These are phyloP conservation scores for Scleromitrula shiraiana DNA, from an alignment of 2,329 filamentous ascomycete species.

Conservation along the genomic window DNA sequence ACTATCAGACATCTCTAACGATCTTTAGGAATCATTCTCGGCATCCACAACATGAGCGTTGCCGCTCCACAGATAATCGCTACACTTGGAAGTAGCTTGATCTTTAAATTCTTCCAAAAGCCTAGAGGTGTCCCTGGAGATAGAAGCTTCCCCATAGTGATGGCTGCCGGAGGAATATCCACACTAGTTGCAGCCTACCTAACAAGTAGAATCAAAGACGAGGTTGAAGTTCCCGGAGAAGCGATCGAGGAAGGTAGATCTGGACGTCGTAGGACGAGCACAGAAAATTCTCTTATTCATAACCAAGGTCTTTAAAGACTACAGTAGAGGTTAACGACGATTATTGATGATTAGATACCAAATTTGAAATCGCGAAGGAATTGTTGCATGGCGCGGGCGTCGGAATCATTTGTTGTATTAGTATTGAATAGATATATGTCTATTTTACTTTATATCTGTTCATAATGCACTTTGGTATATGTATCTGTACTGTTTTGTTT, in stretches of 20 bases:
- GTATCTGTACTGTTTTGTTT: too few species aligned
- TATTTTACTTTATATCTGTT: too few species aligned
- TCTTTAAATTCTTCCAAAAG: slow-evolving; percentile 83
- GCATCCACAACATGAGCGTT: slow-evolving; percentile 93
- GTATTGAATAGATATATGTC: too few species aligned
- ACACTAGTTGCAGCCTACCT: slow-evolving; percentile 71
- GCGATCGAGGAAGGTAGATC: slow-evolving; percentile 9
- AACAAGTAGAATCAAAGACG: slow-evolving; percentile 28
- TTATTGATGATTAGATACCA: too few species aligned
- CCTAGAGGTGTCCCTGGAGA: slow-evolving; percentile 78
- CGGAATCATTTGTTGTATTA: too few species aligned
- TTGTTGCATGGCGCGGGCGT: too few species aligned
- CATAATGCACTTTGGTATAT: too few species aligned
- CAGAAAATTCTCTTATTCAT: background rate
- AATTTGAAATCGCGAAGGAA: too few species aligned
- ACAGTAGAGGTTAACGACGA: too few species aligned
- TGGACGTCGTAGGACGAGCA: background rate
- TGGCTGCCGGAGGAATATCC: slow-evolving; percentile 74
- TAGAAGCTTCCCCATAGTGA: slow-evolving; percentile 76
- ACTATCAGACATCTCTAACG: background rate
- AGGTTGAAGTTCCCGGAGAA: slow-evolving; percentile 21
- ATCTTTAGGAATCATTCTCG: slow-evolving; percentile 62
- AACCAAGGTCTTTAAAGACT: background rate
- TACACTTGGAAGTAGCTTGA: slow-evolving; percentile 72
- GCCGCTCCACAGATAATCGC: slow-evolving; percentile 87